phyloP scores from a whole-genome alignment of 768 basidiomycete species.

The Psilocybe azurescens region DNA sequence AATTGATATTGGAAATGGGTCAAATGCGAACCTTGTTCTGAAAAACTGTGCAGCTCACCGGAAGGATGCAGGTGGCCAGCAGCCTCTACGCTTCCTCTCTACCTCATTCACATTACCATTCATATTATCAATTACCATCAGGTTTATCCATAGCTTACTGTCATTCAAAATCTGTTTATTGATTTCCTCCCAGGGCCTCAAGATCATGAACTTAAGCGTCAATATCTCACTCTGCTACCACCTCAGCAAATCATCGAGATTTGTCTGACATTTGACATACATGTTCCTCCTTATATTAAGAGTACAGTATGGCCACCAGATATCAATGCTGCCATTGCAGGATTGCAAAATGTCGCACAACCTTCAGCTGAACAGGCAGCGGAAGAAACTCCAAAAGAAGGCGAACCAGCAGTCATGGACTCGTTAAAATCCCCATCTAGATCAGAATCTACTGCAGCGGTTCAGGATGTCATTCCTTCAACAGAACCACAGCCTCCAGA shows the following conservation, averaged over 20 bases:
- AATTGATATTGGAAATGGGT: slow-evolving; percentile 10
- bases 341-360: slow-evolving; percentile 44
- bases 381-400: slow-evolving; percentile 26
- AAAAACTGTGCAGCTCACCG: slow-evolving; percentile 76
- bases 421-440: slow-evolving; percentile 25
- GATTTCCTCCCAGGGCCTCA: slow-evolving; percentile 33
- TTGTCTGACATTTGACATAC: slow-evolving; percentile 71
- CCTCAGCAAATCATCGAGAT: slow-evolving; percentile 80
- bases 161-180: slow-evolving; percentile 16
- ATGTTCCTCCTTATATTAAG: slow-evolving; percentile 69
- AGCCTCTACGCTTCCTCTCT: slow-evolving; percentile 42
- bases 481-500: slow-evolving; percentile 29
- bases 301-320: slow-evolving; percentile 77
- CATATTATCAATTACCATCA: slow-evolving; percentile 25
- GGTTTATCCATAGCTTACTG: slow-evolving; percentile 20
- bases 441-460: slow-evolving; percentile 16
- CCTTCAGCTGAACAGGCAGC: slow-evolving; percentile 22
- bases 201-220: slow-evolving; percentile 71
- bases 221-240: slow-evolving; percentile 71
- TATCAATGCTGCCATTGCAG: slow-evolving; percentile 65
- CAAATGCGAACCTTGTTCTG: slow-evolving; percentile 60
- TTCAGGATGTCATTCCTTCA: slow-evolving; percentile 21
- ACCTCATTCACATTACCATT: slow-evolving; percentile 32
- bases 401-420: slow-evolving; percentile 30
- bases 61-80: slow-evolving; percentile 63